These are phyloP conservation scores for Kazachstania sp. DNA, from an alignment of 1,139 yeast genomes.

Conservation along the genomic window DNA sequence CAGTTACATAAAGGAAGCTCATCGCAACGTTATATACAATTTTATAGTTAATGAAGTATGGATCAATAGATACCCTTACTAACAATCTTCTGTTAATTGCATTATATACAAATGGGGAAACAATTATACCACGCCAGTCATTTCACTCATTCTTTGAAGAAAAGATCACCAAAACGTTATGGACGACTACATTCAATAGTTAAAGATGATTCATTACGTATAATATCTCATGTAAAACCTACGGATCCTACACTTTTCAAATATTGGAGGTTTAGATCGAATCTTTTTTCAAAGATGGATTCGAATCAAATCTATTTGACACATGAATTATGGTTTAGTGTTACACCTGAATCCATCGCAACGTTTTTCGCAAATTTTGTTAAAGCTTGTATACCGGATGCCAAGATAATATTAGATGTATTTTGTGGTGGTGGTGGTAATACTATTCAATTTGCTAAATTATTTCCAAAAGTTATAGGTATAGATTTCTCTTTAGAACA, in stretches of 20 bases:
- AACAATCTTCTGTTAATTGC: too few relatives aligned
- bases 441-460: constrained; percentile 66
- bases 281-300: constrained; percentile 21
- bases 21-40: not conserved
- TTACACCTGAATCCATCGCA: constrained; percentile 78
- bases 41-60: too few relatives aligned
- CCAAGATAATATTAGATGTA: constrained; percentile 49
- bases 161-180: constrained; percentile 8
- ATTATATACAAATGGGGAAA: constrained; percentile 5
- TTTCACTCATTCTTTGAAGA: constrained; percentile 8
- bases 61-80: too few relatives aligned
- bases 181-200: constrained; percentile 10
- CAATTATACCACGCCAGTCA: constrained; percentile 10
- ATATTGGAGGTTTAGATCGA: constrained; percentile 24
- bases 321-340: constrained; percentile 80
- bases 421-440: constrained; percentile 98
- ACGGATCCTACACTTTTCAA: constrained; percentile 16
- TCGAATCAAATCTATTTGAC: constrained; percentile 70
- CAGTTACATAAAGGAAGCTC: not conserved
- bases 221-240: constrained; percentile 10
- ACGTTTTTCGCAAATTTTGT: constrained; percentile 52
- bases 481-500: constrained; percentile 59
- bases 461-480: constrained; percentile 52
- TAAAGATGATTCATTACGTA: constrained; percentile 12
- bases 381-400: constrained; percentile 41